These are phyloP conservation scores for Pythium graminicola DNA, from an alignment of 352 stramenopile species.

Conservation along the genomic window DNA sequence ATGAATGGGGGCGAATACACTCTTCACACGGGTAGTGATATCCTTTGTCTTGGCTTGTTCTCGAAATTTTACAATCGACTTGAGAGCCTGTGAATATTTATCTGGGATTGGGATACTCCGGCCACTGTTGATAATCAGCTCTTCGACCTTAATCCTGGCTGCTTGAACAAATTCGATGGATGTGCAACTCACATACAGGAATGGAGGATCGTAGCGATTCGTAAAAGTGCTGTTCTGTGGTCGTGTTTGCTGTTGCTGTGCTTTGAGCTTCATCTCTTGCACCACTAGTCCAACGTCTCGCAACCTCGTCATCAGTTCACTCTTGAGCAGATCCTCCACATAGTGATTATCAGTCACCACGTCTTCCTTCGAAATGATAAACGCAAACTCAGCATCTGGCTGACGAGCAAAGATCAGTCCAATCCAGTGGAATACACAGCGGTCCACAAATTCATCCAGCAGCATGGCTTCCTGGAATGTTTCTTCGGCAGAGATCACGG, in stretches of 20 bases:
- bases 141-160: not conserved
- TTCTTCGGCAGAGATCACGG: not conserved
- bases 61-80: not conserved
- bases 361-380: constrained; percentile 14
- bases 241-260: not conserved
- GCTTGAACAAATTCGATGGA: not conserved
- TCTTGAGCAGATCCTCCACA: not conserved
- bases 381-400: constrained; percentile 16
- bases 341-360: not conserved
- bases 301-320: not conserved
- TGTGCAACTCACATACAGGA: constrained; percentile 8
- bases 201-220: too few relatives aligned
- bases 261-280: not conserved
- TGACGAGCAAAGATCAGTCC: constrained; percentile 8
- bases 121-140: not conserved
- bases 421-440: constrained; percentile 1
- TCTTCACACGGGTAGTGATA: not conserved
- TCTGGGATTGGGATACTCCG: constrained; percentile 12
- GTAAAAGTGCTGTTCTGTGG: not conserved
- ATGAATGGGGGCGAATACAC: not conserved
- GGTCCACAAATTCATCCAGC: constrained; percentile 7
- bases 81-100: not conserved
- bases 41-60: not conserved
- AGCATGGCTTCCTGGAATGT: not conserved
- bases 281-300: not conserved